Base-by-base conservation (phyloP, 345 rosid species). In the Erysimum cheiranthoides region DNA sequence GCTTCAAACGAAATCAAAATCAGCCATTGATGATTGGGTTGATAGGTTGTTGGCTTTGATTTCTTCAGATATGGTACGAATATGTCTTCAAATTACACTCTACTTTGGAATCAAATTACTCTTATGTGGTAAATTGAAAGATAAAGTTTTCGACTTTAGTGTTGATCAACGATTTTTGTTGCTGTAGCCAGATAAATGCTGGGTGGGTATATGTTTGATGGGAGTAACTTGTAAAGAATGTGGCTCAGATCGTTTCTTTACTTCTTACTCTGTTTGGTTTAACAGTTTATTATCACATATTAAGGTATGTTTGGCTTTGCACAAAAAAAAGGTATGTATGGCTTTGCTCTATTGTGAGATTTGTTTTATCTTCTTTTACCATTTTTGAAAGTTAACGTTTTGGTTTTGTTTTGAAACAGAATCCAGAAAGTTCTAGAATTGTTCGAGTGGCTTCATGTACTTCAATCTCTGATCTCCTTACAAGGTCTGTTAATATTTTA, bases 181-280 rank as follows among this genome's bases (percentile, higher is more conserved):
- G 70, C n/a, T 85, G 1, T 79, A 94, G 98, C 88, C 93, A 85
- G 92, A 90, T 85, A 89, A 86, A 78, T 87, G 96, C 63, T 86
- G 92, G 91, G 89, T 83, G 11, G 98, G 97, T 67, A 84, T 90
- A 42, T 80, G 84, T 79, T 82, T 95, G 78, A 77, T 95, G 16
- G 97, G 96, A 61, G 75, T 92, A 71, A 88, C 94, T 65, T 89
- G 87, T 78, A 85, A 80, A 81, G 90, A 88, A 74, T 95, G 99
- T 66, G 79, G 84, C 66, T 71, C 86, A 16, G 86, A 81, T n/a
- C 93, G 93, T 27, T 92, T 95, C 76, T 70, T 83, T 79, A 76
- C 61, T 5, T 88, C 85, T 0, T 90, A 89, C 84, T 69, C 86
- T 47, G 65, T 61, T 60, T 95, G 97, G 99, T 81, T 89, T 59